phyloP scores from a whole-genome alignment of 2,329 filamentous ascomycete genomes.

The Dactylellina sp. region DNA sequence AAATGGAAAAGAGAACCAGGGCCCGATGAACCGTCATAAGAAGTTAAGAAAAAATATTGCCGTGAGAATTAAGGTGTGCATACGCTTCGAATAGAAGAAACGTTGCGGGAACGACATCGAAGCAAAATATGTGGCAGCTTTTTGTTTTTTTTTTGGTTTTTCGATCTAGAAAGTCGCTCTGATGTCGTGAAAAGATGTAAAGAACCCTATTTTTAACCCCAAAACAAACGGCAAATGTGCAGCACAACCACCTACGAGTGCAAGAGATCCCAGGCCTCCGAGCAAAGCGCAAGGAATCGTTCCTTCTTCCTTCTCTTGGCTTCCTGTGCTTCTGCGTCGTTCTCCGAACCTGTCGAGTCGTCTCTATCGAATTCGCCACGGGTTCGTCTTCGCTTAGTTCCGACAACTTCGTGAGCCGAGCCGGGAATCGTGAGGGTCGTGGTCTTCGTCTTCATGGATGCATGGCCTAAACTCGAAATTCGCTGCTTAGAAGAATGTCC shows the following conservation, averaged over 20 bases:
- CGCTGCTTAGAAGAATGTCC: constrained; percentile 61
- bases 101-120: background rate
- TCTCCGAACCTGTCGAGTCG: constrained; percentile 67
- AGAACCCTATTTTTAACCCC: constrained; percentile 37
- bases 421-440: constrained; percentile 61
- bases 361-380: constrained; percentile 95
- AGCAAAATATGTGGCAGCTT: constrained; percentile 11
- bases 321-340: constrained; percentile 72
- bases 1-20: constrained; percentile 44
- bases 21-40: constrained; percentile 44
- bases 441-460: constrained; percentile 64
- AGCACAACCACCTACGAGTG: constrained; percentile 71
- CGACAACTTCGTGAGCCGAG: constrained; percentile 59
- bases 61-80: constrained; percentile 32
- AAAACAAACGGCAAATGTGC: constrained; percentile 39
- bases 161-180: constrained; percentile 22
- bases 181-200: constrained; percentile 23
- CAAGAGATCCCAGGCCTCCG: constrained; percentile 94
- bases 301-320: constrained; percentile 88
- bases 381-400: constrained; percentile 72
- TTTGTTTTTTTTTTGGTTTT: constrained; percentile 43
- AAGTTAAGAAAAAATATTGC: constrained; percentile 29
- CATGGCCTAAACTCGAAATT: constrained; percentile 60
- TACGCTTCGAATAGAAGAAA: constrained; percentile 18
- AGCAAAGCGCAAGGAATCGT: constrained; percentile 87